Evolutionary conservation across 192 early-diverging fungal species (phyloP), one percentile per base, ranked within the genome.

Genomic region (Coemansia sp.): DNA sequence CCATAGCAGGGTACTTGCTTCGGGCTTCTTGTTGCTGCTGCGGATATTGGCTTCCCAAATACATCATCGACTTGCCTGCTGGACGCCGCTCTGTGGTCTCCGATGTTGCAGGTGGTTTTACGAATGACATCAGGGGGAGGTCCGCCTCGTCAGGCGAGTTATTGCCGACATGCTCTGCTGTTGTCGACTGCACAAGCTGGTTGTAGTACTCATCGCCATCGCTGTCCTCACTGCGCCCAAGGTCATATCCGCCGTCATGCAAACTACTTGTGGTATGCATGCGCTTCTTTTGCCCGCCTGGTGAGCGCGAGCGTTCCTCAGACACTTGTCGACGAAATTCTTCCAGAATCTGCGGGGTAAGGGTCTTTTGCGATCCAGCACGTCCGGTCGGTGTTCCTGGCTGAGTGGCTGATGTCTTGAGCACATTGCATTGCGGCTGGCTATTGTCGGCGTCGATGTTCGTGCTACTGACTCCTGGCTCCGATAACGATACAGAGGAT

Each of bases 341-440:
- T 14, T 70, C 79, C 11, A 81, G 34, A 9, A 81, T 81, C 43
- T 81, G 79, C 43, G 79, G 79, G 2, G 79, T 81, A 33, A 75
- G 73, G 2, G 67, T 73, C 42, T 81, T 81, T 50, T 75, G 79
- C 45, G 73, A 66, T 49, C 67, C 63, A 15, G 70, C 79, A 10
- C 67, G 63, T 7, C 53, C 65, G 5, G 58, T 70, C 9, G 79
- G 73, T 17, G 78, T 72, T 19, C 63, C 60, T 25, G 78, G 73
- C 48, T 64, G 69, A 0, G 75, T 76, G 20, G 63, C 40, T 6
- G 65, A 65, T 48, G 42, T 15, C 5, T 35, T 60, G 41, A n/a
- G 9, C 9, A 20, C 38, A 4, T 17, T 23, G 8, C 13, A 7
- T 42, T 53, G 45, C 61, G 5, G 13, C 38, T 57, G 43, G 52